Conservation (phyloP, 306 rosid species). For the Dryas alaskensis region DNA sequence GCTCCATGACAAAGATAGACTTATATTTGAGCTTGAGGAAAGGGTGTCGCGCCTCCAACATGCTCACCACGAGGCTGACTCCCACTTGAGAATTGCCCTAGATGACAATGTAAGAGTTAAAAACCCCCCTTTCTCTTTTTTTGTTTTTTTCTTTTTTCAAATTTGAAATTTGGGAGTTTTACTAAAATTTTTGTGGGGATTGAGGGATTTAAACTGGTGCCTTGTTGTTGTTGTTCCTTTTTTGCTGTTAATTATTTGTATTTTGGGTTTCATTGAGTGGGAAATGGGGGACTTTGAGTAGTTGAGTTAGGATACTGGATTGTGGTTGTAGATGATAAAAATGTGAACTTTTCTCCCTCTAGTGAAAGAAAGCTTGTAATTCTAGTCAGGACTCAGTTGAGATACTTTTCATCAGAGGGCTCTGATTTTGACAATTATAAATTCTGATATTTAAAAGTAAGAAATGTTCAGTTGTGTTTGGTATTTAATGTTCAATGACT, state of each 20-base stretch:
- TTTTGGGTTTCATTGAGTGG: not conserved
- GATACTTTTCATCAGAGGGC: not conserved
- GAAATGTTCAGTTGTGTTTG: too few relatives aligned
- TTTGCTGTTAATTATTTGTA: not conserved
- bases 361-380: not conserved
- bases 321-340: not conserved
- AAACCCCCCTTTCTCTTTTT: not conserved
- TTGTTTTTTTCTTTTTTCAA: not conserved
- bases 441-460: not conserved
- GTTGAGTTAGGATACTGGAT: not conserved
- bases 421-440: not conserved
- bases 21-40: conserved; percentile 53
- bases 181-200: not conserved
- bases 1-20: conserved; percentile 58
- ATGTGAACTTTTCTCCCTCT: not conserved
- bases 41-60: conserved; percentile 44
- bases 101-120: conserved; percentile 52
- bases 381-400: not conserved
- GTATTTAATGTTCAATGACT: too few relatives aligned
- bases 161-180: not conserved
- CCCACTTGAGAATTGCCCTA: conserved; percentile 46
- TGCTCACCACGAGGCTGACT: conserved; percentile 53
- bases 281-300: not conserved
- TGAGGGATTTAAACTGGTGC: not conserved
- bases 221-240: not conserved